phyloP scores from a whole-genome alignment of 2,329 filamentous ascomycete genomes.

The Cryoendolithus antarcticus region DNA sequence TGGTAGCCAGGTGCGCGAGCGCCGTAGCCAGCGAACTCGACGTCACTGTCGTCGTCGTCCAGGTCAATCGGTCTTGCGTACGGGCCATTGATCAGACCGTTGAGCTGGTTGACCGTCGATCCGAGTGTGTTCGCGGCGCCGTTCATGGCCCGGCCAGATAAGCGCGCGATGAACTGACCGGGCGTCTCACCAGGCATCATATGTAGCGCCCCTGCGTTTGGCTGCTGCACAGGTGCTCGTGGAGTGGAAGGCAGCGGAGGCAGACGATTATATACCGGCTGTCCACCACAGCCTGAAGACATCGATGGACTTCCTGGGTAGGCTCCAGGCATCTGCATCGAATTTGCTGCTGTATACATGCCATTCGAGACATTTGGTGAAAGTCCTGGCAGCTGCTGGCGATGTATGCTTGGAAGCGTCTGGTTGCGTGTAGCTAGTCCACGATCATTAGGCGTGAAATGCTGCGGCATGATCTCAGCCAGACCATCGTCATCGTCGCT shows the following conservation, averaged over 20 bases:
- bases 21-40: slow-evolving; percentile 11
- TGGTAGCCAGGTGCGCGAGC: slow-evolving; percentile 10
- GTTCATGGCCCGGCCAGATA: neutral
- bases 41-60: slow-evolving; percentile 16
- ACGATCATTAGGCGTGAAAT: slow-evolving; percentile 13
- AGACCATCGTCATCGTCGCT: slow-evolving; percentile 17
- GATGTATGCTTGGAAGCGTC: neutral
- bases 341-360: no score
- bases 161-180: neutral
- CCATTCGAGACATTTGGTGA: neutral
- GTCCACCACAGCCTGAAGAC: neutral
- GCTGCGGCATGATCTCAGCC: slow-evolving; percentile 13
- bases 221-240: neutral
- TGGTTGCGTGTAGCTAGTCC: neutral
- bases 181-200: neutral
- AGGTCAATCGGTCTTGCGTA: slow-evolving; percentile 7
- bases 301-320: neutral
- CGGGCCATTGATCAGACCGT: slow-evolving; percentile 10
- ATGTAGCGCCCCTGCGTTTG: neutral
- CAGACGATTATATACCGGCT: neutral
- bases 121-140: neutral
- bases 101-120: slow-evolving; percentile 8
- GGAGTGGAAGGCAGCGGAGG: neutral
- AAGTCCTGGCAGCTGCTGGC: neutral
- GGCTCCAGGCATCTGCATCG: neutral